A percentile compares a stretch with the other conserved stretches of the same genome.
phyloP scores from a whole-genome alignment of 176 grass and related monocot genomes.

The Avena atlantica region DNA sequence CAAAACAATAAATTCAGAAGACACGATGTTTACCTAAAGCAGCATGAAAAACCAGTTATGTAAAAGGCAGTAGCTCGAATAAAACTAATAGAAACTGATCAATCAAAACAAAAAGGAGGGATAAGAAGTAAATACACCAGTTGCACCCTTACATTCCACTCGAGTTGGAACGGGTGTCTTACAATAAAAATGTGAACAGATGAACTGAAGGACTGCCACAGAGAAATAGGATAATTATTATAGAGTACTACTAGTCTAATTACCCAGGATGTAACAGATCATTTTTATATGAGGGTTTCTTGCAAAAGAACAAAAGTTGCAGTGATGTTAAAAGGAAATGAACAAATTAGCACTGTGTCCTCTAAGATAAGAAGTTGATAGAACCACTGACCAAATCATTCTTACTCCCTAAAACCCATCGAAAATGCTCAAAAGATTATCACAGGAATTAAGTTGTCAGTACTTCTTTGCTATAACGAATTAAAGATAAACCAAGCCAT shows the following conservation, averaged over 20 bases:
- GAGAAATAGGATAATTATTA: neutral
- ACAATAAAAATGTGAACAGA: neutral
- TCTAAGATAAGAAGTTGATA: conserved; percentile 5
- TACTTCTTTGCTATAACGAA: neutral
- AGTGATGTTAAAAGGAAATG: neutral
- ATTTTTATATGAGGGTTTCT: neutral
- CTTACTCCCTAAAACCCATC: conserved; percentile 8
- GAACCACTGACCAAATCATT: neutral
- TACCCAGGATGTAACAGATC: neutral
- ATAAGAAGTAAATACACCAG: neutral
- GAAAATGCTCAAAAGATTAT: neutral
- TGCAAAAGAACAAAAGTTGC: conserved; percentile 21
- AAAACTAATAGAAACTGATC: neutral
- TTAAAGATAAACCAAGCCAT: neutral
- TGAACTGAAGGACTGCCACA: neutral
- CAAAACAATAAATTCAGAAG: neutral
- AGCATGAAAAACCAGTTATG: neutral
- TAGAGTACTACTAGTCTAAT: neutral
- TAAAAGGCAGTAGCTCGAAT: neutral
- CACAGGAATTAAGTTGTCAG: neutral
- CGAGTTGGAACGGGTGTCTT: neutral
- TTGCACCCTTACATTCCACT: neutral
- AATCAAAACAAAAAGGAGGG: neutral
- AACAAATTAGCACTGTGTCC: neutral
- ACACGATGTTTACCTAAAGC: neutral